Evolutionary conservation across 768 basidiomycete species (phyloP).

Genomic region (Tricholoma sp.): DNA sequence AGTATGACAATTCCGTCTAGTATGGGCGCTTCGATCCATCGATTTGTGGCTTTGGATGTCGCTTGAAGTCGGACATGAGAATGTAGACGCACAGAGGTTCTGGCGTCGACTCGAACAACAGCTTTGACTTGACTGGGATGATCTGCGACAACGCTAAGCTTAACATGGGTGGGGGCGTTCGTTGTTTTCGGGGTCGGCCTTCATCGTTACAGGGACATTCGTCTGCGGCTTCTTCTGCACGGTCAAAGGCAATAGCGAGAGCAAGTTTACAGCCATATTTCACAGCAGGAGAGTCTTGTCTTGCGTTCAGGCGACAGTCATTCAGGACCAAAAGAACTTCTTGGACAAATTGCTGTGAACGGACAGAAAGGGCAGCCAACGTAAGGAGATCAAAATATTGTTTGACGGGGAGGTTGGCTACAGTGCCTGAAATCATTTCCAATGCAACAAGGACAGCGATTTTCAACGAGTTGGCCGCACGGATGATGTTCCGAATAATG

Average conservation of each 20-base stretch:
- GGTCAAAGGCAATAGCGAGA: conserved; percentile 54
- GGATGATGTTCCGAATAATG: conserved; percentile 44
- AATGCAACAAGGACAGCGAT: conserved; percentile 55
- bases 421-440: conserved; percentile 46
- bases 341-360: conserved; percentile 46
- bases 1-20: conserved; percentile 59
- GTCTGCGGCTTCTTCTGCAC: conserved; percentile 62
- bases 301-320: conserved; percentile 32
- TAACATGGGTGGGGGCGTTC: conserved; percentile 39
- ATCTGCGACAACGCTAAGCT: conserved; percentile 30
- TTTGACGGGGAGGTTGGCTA: conserved; percentile 33
- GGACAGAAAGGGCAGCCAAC: conserved; percentile 45
- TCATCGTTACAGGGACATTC: conserved; percentile 64
- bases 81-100: conserved; percentile 47
- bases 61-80: conserved; percentile 62
- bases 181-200: conserved; percentile 45
- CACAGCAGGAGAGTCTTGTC: conserved; percentile 18
- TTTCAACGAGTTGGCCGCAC: conserved; percentile 48
- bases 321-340: conserved; percentile 58
- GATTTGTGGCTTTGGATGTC: conserved; percentile 48
- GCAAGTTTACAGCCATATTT: conserved; percentile 53
- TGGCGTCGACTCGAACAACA: conserved; percentile 50
- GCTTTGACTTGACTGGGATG: conserved; percentile 40
- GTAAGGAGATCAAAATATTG: conserved; percentile 51
- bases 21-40: conserved; percentile 38